Conservation (phyloP, 2,329 filamentous ascomycete species). For the Colletotrichum godetiae region DNA sequence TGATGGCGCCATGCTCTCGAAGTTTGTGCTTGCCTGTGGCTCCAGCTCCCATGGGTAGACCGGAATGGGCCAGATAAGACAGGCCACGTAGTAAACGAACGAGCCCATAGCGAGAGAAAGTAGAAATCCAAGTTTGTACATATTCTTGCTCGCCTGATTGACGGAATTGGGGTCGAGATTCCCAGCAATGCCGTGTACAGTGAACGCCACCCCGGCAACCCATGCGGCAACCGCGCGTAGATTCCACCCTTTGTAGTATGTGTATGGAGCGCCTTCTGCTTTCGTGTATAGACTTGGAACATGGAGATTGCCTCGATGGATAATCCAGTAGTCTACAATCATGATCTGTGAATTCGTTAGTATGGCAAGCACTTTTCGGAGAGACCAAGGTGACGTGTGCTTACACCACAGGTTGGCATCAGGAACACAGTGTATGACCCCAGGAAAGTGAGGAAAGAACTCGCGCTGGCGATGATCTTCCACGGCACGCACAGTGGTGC, state of each 20-base stretch:
- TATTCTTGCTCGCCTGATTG: constrained; percentile 39
- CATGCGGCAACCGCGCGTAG: constrained; percentile 38
- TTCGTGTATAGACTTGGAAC: constrained; percentile 44
- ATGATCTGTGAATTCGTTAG: constrained; percentile 42
- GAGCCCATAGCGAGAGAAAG: constrained; percentile 41
- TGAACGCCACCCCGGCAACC: constrained; percentile 37
- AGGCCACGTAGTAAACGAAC: constrained; percentile 40
- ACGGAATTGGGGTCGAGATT: constrained; percentile 38
- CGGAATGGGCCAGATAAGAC: constrained; percentile 35
- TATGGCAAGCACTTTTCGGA: neutral
- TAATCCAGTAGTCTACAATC: constrained; percentile 47
- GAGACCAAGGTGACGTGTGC: neutral
- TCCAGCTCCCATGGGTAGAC: constrained; percentile 38
- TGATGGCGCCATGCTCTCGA: constrained; percentile 36
- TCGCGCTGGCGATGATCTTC: constrained; percentile 41
- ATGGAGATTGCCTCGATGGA: constrained; percentile 47
- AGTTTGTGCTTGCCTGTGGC: constrained; percentile 20
- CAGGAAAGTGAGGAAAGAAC: constrained; percentile 40
- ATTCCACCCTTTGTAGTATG: constrained; percentile 45
- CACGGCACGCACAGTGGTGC: constrained; percentile 47
- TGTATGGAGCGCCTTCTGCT: constrained; percentile 41
- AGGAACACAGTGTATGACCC: constrained; percentile 41
- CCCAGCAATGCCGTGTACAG: constrained; percentile 41
- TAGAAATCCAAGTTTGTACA: constrained; percentile 43
- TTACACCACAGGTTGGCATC: constrained; percentile 46